phyloP scores from a whole-genome alignment of 2,329 filamentous ascomycete genomes.

The Talaromyces albobiverticillius region DNA sequence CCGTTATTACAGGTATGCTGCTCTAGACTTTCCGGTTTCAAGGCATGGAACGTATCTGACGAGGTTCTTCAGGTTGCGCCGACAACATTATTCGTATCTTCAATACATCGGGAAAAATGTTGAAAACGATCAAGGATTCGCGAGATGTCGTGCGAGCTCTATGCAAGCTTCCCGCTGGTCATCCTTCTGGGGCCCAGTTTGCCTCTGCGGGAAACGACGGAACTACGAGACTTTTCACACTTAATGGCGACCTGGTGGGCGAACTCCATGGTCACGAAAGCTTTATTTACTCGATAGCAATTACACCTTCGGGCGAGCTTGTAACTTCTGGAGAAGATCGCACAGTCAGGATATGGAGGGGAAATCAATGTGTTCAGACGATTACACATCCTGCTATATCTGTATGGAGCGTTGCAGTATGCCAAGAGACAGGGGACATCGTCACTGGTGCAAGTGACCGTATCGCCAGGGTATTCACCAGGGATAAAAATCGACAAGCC shows the following conservation, averaged over 20 bases:
- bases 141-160: conserved; percentile 86
- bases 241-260: conserved; percentile 71
- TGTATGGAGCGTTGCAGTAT: conserved; percentile 89
- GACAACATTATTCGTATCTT: conserved; percentile 88
- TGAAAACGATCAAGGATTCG: conserved; percentile 65
- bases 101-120: conserved; percentile 61
- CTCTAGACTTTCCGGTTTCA: neutral
- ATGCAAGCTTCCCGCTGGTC: conserved; percentile 70
- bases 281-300: conserved; percentile 85
- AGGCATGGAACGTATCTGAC: neutral
- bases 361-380: conserved; percentile 80
- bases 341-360: conserved; percentile 87
- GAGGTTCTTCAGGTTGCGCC: conserved; percentile 61
- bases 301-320: conserved; percentile 77
- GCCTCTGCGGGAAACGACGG: conserved; percentile 94
- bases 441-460: conserved; percentile 91
- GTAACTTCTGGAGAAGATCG: conserved; percentile 91
- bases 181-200: conserved; percentile 84
- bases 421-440: conserved; percentile 79
- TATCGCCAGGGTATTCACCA: conserved; percentile 78
- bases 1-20: conserved; percentile 67
- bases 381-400: conserved; percentile 97
- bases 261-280: conserved; percentile 86
- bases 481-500: conserved; percentile 67
- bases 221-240: conserved; percentile 79